These are phyloP conservation scores for Taphrina flavorubra DNA, from an alignment of 1,139 yeast genomes.

Conservation along the genomic window DNA sequence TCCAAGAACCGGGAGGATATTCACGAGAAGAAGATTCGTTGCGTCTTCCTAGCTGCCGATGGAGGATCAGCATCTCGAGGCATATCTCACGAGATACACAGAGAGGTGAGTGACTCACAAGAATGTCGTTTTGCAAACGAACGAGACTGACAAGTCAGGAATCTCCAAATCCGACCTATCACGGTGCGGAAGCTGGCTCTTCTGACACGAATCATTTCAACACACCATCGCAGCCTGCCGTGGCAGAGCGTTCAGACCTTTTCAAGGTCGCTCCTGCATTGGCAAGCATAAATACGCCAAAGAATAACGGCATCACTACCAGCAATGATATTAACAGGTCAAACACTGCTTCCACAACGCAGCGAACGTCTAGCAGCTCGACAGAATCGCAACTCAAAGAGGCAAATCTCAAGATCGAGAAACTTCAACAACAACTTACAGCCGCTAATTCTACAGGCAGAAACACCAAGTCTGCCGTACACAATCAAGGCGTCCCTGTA, in stretches of 20 bases:
- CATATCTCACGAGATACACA: slow-evolving; percentile 11
- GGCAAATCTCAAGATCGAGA: slow-evolving; percentile 46
- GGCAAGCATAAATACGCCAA: neutral
- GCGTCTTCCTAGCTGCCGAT: slow-evolving; percentile 59
- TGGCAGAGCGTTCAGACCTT: slow-evolving; percentile 5
- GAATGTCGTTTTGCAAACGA: neutral
- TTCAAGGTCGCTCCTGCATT: slow-evolving; percentile 22
- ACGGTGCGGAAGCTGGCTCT: slow-evolving; percentile 43
- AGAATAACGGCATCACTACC: neutral
- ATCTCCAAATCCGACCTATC: slow-evolving; percentile 40
- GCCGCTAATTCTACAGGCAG: slow-evolving; percentile 44
- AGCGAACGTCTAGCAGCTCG: slow-evolving; percentile 1
- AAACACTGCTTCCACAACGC: slow-evolving; percentile 2
- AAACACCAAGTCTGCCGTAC: slow-evolving; percentile 45
- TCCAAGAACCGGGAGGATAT: slow-evolving; percentile 64
- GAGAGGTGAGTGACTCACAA: neutral
- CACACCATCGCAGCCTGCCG: neutral
- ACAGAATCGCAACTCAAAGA: slow-evolving; percentile 21
- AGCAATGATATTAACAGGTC: neutral
- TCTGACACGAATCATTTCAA: slow-evolving; percentile 35
- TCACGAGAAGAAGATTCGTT: slow-evolving; percentile 78
- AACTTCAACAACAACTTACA: slow-evolving; percentile 45
- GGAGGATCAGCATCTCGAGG: slow-evolving; percentile 20
- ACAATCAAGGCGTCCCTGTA: slow-evolving; percentile 58
- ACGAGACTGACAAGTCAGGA: neutral